These are phyloP conservation scores for Vigna nakashimae DNA, from an alignment of 306 rosid genomes.

Conservation along the genomic window DNA sequence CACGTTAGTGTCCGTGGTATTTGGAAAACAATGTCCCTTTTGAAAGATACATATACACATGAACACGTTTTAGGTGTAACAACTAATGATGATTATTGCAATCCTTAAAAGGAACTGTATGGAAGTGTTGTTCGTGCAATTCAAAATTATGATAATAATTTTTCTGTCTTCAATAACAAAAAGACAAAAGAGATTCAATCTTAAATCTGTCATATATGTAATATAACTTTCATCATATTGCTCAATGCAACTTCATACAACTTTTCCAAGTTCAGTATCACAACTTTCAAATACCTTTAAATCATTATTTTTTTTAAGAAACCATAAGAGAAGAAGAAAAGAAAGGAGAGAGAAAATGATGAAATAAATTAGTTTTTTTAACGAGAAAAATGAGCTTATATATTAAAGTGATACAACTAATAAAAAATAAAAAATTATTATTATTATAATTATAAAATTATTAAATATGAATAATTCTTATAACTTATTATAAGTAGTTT, in stretches of 20 bases:
- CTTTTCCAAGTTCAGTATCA: not conserved
- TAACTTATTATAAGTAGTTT: no score
- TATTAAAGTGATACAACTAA: not conserved
- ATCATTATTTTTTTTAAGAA: not conserved
- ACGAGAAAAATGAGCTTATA: not conserved
- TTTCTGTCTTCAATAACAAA: not conserved
- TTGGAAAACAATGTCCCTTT: not conserved
- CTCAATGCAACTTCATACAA: not conserved
- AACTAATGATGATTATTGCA: conserved; percentile 18
- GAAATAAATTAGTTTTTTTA: not conserved
- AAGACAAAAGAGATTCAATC: not conserved
- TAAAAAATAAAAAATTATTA: no score
- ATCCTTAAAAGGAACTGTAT: not conserved
- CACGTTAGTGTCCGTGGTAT: conserved; percentile 4
- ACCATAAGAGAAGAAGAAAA: not conserved
- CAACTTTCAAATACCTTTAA: not conserved
- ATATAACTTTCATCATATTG: not conserved
- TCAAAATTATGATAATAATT: not conserved
- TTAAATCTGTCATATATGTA: not conserved
- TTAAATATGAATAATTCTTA: no score
- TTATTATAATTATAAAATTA: no score
- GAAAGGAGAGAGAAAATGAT: not conserved
- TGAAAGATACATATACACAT: not conserved
- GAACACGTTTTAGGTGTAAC: conserved; percentile 19
- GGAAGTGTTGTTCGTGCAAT: conserved; percentile 16